A percentile compares a stretch with the other conserved stretches of the same genome.
These are phyloP conservation scores for Schizosaccharomyces cryophilus DNA, from an alignment of 805 yeast species.

Conservation along the genomic window DNA sequence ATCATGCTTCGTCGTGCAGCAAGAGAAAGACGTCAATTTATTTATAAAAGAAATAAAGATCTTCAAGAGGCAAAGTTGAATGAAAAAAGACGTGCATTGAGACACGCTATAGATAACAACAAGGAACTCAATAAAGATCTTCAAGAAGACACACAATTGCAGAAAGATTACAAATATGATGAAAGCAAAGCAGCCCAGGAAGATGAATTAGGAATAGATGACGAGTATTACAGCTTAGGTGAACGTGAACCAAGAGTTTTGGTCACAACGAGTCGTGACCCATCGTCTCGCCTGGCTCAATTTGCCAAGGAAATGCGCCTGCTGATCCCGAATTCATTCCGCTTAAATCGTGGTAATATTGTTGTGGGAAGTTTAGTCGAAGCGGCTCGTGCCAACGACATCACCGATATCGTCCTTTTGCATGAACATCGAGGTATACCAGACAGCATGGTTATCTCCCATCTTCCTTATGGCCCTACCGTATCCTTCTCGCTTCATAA, in stretches of 20 bases:
- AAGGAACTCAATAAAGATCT: slow-evolving; percentile 72
- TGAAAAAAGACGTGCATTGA: slow-evolving; percentile 65
- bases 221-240: slow-evolving; percentile 80
- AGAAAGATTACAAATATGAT: slow-evolving; percentile 64
- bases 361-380: slow-evolving; percentile 62
- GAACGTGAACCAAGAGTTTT: slow-evolving; percentile 71
- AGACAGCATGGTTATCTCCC: slow-evolving; percentile 72
- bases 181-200: slow-evolving; percentile 30
- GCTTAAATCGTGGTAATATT: slow-evolving; percentile 82
- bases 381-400: slow-evolving; percentile 57
- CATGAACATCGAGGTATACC: slow-evolving; percentile 99
- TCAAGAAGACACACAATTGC: slow-evolving; percentile 64
- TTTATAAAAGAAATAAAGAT: slow-evolving; percentile 69
- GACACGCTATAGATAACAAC: slow-evolving; percentile 75
- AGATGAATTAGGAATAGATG: slow-evolving; percentile 39
- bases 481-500: slow-evolving; percentile 84
- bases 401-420: slow-evolving; percentile 60
- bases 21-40: slow-evolving; percentile 82
- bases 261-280: slow-evolving; percentile 84
- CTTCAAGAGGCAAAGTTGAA: slow-evolving; percentile 69
- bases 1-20: slow-evolving; percentile 65
- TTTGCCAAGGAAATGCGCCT: slow-evolving; percentile 79
- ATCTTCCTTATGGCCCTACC: slow-evolving; percentile 96
- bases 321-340: slow-evolving; percentile 67
- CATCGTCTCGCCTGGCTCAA: slow-evolving; percentile 62